phyloP scores from a whole-genome alignment of 1,284 basidiomycete genomes.

The Naganishia sp. region DNA sequence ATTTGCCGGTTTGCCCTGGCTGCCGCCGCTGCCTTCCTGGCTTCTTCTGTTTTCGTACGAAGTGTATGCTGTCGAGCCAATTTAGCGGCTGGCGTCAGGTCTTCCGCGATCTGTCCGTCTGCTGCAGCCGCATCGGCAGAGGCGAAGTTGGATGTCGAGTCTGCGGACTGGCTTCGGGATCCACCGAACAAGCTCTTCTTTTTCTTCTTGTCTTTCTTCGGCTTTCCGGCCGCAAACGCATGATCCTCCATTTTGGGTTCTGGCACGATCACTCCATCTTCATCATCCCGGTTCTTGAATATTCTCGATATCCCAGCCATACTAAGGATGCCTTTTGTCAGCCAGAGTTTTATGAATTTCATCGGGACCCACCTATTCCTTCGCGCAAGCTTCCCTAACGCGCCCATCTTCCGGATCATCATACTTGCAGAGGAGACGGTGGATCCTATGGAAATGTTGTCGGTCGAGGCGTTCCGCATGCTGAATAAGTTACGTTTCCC shows the following conservation, averaged over 20 bases:
- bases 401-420: slow-evolving; percentile 96
- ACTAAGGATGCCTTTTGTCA: slow-evolving; percentile 43
- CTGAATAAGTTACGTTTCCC: slow-evolving; percentile 70
- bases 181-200: slow-evolving; percentile 38
- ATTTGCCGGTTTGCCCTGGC: slow-evolving; percentile 41
- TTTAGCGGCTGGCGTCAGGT: slow-evolving; percentile 88
- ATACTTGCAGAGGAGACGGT: slow-evolving; percentile 94
- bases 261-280: slow-evolving; percentile 58
- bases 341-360: not conserved
- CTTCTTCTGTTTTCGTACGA: slow-evolving; percentile 65
- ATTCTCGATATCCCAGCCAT: slow-evolving; percentile 89
- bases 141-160: slow-evolving; percentile 77
- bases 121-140: slow-evolving; percentile 75
- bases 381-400: slow-evolving; percentile 85
- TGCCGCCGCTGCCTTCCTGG: slow-evolving; percentile 57
- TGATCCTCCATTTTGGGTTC: slow-evolving; percentile 47
- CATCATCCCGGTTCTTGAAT: slow-evolving; percentile 83
- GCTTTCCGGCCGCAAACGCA: slow-evolving; percentile 51
- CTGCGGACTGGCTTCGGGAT: slow-evolving; percentile 66
- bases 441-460: slow-evolving; percentile 96
- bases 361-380: slow-evolving; percentile 63
- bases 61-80: slow-evolving; percentile 83
- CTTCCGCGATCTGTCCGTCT: slow-evolving; percentile 63
- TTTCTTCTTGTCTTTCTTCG: slow-evolving; percentile 43
- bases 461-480: slow-evolving; percentile 87